These are phyloP conservation scores for Naganishia sp. DNA, from an alignment of 1,284 basidiomycete genomes.

Conservation along the genomic window DNA sequence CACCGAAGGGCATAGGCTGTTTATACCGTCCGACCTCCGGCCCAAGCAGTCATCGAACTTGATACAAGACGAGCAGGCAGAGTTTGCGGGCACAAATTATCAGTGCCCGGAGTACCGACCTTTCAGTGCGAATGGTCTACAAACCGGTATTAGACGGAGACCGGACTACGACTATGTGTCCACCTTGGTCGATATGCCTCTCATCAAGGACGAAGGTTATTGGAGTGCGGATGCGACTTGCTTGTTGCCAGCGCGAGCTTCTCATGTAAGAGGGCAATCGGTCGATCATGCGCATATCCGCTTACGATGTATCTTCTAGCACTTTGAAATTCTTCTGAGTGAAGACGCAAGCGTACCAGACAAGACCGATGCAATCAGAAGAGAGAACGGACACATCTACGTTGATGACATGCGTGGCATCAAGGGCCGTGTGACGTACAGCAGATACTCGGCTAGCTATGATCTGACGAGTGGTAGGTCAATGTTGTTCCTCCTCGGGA, in stretches of 20 bases:
- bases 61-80: conserved; percentile 39
- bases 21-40: conserved; percentile 61
- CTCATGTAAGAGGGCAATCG: conserved; percentile 62
- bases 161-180: conserved; percentile 76
- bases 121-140: conserved; percentile 58
- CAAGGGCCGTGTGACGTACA: conserved; percentile 69
- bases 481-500: conserved; percentile 12
- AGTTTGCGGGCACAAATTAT: conserved; percentile 49
- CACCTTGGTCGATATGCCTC: conserved; percentile 57
- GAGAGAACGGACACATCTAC: conserved; percentile 67
- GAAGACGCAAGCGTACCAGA: conserved; percentile 61
- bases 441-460: conserved; percentile 80
- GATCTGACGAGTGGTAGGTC: conserved; percentile 76
- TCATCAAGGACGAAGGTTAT: conserved; percentile 38
- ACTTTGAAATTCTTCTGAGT: conserved; percentile 73
- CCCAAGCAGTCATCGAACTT: conserved; percentile 59
- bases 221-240: conserved; percentile 75
- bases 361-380: conserved; percentile 68
- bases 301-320: conserved; percentile 34
- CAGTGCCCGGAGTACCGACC: conserved; percentile 71
- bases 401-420: conserved; percentile 75
- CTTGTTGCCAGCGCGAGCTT: conserved; percentile 65
- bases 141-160: conserved; percentile 68
- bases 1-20: conserved; percentile 89
- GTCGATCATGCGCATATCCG: conserved; percentile 14